Base-by-base conservation (phyloP, 306 rosid species). In the Vachellia collinsii region DNA sequence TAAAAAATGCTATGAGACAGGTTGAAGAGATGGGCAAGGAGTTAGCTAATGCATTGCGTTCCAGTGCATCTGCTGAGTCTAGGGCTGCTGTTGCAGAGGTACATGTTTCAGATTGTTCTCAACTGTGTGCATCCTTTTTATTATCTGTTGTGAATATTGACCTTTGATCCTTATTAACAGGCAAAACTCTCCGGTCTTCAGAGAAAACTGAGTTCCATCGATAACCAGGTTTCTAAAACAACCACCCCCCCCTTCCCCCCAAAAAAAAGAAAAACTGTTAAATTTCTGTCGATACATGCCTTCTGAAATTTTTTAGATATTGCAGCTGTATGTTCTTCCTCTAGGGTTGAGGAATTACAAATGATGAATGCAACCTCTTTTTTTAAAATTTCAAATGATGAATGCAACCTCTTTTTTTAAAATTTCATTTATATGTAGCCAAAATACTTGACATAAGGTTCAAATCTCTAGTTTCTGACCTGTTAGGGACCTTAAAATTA, bases 81-180 rank as follows among this genome's bases (percentile, higher is more conserved):
- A 82, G 94, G 87, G 98, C 96, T 70, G 85, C 94, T 70, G 89
- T 88, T 79, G 93, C 99, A 37, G 99, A 95, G 99, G 98, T 93
- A 61, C 51, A 25, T 76, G 50, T 43, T 37, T 54, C 61, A 5
- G 38, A 46, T 44, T 17, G 25, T 62, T 67, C 62, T 22, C 70
- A 10, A 42, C 14, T 79, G 39, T 20, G 7, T 50, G 23, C 34
- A 16, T 56, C 29, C 16, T 69, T 79, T 22, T 69, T 3, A 47
- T 7, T n/a, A 68, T 42, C 41, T 29, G 34, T 62, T 53, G 69
- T 23, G 25, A 29, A 25, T 34, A 50, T 62, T 77, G 72, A 22
- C 74, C 46, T 44, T 48, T 75, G 42, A 48, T 74, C 56, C 74
- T 51, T 82, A 22, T 70, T 48, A 29, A 63, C 92, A 95, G 98